phyloP scores from a whole-genome alignment of 129 eudicot species.

The Erigeron canadensis region DNA sequence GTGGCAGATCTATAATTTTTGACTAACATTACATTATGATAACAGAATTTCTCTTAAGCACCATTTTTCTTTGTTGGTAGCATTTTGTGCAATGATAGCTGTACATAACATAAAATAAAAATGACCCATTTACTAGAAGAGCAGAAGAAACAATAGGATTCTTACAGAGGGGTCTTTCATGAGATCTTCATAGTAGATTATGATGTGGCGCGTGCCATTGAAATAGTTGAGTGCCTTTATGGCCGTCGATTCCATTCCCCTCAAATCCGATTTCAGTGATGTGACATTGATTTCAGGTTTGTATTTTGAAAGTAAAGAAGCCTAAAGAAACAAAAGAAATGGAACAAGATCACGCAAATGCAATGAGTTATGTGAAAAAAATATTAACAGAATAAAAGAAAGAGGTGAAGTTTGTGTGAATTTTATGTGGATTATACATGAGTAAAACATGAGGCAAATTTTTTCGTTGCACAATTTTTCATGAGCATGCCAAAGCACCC shows the following conservation, averaged over 20 bases:
- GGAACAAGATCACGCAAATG: slow-evolving; percentile 15
- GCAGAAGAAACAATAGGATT: neutral
- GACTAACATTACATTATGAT: too few species aligned
- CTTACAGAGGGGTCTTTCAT: slow-evolving; percentile 71
- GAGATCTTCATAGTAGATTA: slow-evolving; percentile 84
- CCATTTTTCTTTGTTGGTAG: neutral
- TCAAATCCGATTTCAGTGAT: slow-evolving; percentile 57
- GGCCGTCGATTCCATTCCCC: slow-evolving; percentile 63
- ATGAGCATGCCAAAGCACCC: neutral
- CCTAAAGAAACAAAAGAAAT: slow-evolving; percentile 39
- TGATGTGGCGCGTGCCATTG: slow-evolving; percentile 64
- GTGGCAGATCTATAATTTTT: too few species aligned
- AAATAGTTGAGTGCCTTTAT: slow-evolving; percentile 62
- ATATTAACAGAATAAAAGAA: neutral
- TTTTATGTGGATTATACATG: neutral
- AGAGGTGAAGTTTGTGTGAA: neutral
- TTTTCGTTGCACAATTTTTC: neutral
- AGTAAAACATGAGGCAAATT: neutral
- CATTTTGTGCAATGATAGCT: slow-evolving; percentile 9
- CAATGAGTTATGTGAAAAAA: neutral
- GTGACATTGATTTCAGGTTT: slow-evolving; percentile 64
- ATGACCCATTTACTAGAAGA: neutral
- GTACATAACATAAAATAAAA: slow-evolving; percentile 13
- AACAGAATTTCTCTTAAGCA: too few species aligned
- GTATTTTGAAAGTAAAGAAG: slow-evolving; percentile 74